phyloP scores from a whole-genome alignment of 169 alveolate species.

The Eimeria acervulina region DNA sequence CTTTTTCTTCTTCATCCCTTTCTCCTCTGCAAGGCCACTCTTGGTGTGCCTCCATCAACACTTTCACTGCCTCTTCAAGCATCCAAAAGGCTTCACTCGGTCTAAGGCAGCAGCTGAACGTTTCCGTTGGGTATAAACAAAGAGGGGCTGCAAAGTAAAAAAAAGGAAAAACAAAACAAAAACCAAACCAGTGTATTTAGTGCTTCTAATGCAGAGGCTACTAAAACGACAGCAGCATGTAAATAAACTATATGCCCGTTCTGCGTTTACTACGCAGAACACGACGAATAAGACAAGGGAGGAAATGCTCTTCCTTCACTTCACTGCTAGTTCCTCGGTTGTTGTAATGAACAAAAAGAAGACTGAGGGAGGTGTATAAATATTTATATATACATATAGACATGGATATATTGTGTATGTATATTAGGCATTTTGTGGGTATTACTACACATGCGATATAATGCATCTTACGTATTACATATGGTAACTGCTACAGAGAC shows the following conservation, averaged over 20 bases:
- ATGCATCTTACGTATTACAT: no score
- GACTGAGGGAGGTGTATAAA: no score
- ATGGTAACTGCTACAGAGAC: not conserved
- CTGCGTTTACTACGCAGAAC: no score
- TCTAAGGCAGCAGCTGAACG: not conserved
- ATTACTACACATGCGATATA: no score
- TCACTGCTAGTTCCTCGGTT: no score
- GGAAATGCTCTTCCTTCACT: no score
- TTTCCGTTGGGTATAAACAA: not conserved
- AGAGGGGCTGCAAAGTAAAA: not conserved
- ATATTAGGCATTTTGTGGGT: no score
- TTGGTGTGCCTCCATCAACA: not conserved
- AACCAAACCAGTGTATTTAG: not conserved
- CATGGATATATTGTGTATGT: not conserved
- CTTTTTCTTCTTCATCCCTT: not conserved
- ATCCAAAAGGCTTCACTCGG: not conserved
- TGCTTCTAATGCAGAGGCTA: no score
- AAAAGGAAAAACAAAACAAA: not conserved
- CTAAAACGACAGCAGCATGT: no score
- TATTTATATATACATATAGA: not conserved
- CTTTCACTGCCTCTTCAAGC: not conserved
- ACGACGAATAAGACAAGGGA: no score
- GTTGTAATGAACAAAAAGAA: no score
- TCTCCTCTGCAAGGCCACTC: not conserved
- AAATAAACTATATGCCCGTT: no score